A percentile compares a stretch with the other conserved stretches of the same genome.
These are phyloP conservation scores for Clitoria ternatea DNA, from an alignment of 306 rosid species.

Conservation along the genomic window DNA sequence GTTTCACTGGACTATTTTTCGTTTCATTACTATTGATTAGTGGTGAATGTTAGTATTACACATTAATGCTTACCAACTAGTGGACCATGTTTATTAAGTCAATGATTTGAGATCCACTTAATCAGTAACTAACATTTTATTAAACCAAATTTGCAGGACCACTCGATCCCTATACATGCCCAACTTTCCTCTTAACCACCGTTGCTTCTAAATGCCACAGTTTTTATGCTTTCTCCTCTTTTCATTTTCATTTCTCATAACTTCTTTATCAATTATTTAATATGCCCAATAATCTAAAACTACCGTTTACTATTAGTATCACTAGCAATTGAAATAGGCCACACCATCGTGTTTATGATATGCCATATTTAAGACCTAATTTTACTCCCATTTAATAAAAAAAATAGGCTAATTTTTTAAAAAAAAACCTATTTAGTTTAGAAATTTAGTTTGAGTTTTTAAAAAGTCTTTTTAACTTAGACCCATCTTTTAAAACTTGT, in stretches of 20 bases:
- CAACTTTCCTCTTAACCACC: conserved; percentile 21
- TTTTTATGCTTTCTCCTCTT: background rate
- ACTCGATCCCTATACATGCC: background rate
- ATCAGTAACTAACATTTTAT: conserved; percentile 24
- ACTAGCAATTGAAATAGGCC: no score
- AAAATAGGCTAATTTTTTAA: no score
- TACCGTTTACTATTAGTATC: no score
- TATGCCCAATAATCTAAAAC: no score
- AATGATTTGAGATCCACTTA: conserved; percentile 33
- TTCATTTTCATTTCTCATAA: background rate
- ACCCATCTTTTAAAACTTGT: no score
- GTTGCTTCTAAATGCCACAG: background rate
- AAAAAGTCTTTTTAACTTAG: no score
- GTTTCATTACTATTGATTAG: background rate
- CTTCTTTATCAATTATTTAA: background rate
- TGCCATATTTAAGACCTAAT: no score
- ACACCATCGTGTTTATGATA: no score
- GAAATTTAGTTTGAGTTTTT: no score
- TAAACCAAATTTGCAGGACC: conserved; percentile 16
- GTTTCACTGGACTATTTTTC: background rate
- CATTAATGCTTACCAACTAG: conserved; percentile 30
- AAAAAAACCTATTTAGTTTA: no score
- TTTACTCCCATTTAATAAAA: no score
- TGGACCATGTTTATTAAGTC: conserved; percentile 33
- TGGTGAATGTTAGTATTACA: background rate